Base-by-base conservation (phyloP, 805 yeast species). In the Candida ficus region DNA sequence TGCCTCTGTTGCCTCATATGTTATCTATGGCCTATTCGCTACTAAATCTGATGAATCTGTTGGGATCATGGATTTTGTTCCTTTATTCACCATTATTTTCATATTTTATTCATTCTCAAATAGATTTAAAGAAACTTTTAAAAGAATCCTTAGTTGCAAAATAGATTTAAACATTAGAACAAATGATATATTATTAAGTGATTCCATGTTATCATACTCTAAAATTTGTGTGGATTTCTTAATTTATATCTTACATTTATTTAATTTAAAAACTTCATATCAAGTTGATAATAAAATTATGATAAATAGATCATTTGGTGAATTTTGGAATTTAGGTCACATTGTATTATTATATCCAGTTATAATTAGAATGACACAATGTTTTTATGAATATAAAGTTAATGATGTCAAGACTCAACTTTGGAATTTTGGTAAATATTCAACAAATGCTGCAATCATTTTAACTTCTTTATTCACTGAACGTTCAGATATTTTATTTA, bases 131-230 rank as follows among this genome's bases (percentile, higher is more conserved):
- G 54, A 69, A 17, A 75, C 86, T 0, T 47, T 79, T 29, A 63
- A 62, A 38, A 64, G 95, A 38, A 66, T 85, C 4, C 37, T 72
- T 5, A 37, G 56, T 3, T 95, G 95, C 3, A 67, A 70, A 3
- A 77, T 87, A 25, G 82, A 83, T 52, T 51, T 61, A 13, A 71
- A 72, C 13, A 62, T 75, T 58, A 67, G 95, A 52, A 75, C 84
- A 14, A 83, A 85, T 41, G 97, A 91, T 57, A 84, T 91, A 29
- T 61, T 93, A 35, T 58, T 90, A 12, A 78, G 95, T 7, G 99
- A 91, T 64, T 78, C 89, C 5, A 66, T 93, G 34, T 83, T 95
- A 0, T 88, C 96, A 0, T 88, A 83, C 57, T 68, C 87, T 4
- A 80, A 79, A 54, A 84, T 88, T 0, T 53, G 87, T 35, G 80